Base-by-base conservation (phyloP, 306 rosid species). In the Calophaca sinica region DNA sequence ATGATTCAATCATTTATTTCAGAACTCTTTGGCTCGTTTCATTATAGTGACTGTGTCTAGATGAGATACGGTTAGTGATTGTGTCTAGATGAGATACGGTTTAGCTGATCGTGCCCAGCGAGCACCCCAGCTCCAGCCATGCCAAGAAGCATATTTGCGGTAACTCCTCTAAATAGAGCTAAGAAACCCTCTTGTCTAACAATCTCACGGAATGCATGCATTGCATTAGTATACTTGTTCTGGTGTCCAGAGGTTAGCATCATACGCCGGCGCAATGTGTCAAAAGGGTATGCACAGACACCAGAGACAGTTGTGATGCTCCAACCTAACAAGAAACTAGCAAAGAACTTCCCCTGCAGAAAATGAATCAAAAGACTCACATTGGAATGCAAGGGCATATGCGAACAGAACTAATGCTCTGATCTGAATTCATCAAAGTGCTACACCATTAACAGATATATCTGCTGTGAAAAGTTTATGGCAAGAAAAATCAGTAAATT, bases 41-140 rank as follows among this genome's bases (percentile, higher is more conserved):
- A 73, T 77, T 14, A 62, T 31, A 8, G 50, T 64, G 80, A 73
- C 79, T 73, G 10, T 67, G 85, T 71, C 77, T 82, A 32, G 79
- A 80, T 14, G 93, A 86, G 54, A 94, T 74, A n/a, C 42, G 80
- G 71, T 92, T 90, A 8, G 50, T 64, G 80, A 73, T 78, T 73
- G 10, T 67, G 85, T 71, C 77, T 82, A 32, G 79, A 80, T 14
- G 93, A 86, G 54, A 94, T 74, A n/a, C 42, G 80, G 71, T 92
- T 90, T 74, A 94, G 86, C 75, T 87, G 89, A 84, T 94, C 99
- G 44, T 90, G 89, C 36, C 99, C 94, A 6, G 99, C 89, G 4
- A 94, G 96, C 70, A 94, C 97, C 52, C 97, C 99, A 15, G 99
- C 99, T 70, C 99, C 97, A 0, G 96, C 99, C 74, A 92, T 87